Conservation (phyloP, 306 rosid species). For the Morella rubra region DNA sequence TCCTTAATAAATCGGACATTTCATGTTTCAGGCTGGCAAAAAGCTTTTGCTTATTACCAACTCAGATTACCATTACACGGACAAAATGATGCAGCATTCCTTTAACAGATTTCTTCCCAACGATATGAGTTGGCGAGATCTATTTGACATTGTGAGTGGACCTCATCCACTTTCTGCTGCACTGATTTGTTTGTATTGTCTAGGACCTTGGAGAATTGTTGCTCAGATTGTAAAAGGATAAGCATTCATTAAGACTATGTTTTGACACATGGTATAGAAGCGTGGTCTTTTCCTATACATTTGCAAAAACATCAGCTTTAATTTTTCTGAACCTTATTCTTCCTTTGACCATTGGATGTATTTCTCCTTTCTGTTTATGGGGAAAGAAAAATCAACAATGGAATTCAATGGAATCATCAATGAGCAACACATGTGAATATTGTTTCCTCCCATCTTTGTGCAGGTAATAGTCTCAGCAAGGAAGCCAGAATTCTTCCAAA, state of each 20-base stretch:
- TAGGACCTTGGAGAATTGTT: neutral
- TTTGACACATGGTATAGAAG: conserved; percentile 21
- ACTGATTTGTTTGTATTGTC: neutral
- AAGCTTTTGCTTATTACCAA: conserved; percentile 94
- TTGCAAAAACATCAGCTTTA: conserved; percentile 9
- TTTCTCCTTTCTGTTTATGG: neutral
- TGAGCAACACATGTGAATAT: neutral
- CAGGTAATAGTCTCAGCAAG: conserved; percentile 96
- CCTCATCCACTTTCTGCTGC: conserved; percentile 1
- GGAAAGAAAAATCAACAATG: neutral
- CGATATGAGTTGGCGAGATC: conserved; percentile 92
- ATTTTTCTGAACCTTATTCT: neutral
- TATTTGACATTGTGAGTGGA: conserved; percentile 88
- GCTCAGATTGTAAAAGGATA: neutral
- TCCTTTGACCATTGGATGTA: neutral
- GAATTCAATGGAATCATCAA: conserved; percentile 6
- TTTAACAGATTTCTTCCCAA: conserved; percentile 94
- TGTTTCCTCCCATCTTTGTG: conserved; percentile 10
- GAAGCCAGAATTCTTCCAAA: conserved; percentile 98
- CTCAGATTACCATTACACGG: conserved; percentile 86
- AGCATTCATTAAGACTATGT: conserved; percentile 16
- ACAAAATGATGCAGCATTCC: conserved; percentile 97
- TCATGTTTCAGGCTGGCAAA: conserved; percentile 81
- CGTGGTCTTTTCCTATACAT: conserved; percentile 3
- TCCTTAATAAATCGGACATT: conserved; percentile 29